These are phyloP conservation scores for Bjerkandera adusta DNA, from an alignment of 1,284 basidiomycete species.

Conservation along the genomic window DNA sequence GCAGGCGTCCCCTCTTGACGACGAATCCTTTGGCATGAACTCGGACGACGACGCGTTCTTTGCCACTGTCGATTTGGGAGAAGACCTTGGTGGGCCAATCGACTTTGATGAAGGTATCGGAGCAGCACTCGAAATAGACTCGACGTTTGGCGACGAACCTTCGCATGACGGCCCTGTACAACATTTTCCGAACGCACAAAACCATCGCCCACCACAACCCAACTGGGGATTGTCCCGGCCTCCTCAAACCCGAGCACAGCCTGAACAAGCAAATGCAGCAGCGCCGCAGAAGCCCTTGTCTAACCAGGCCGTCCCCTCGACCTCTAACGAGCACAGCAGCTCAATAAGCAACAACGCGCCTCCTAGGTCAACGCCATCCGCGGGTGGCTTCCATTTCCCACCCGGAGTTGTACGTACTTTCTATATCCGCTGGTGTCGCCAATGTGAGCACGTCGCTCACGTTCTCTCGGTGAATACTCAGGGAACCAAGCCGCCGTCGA, in stretches of 20 bases:
- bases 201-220: not conserved
- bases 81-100: conserved; percentile 39
- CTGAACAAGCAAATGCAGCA: not conserved
- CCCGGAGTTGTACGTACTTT: conserved; percentile 37
- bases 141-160: conserved; percentile 1
- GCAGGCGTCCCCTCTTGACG: conserved; percentile 16
- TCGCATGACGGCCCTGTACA: not conserved
- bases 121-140: conserved; percentile 4
- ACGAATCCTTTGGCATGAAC: conserved; percentile 50
- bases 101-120: conserved; percentile 44
- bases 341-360: conserved; percentile 20
- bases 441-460: too few species aligned
- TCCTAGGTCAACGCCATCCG: conserved; percentile 34
- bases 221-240: not conserved
- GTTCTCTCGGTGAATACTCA: too few species aligned
- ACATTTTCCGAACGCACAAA: too few species aligned
- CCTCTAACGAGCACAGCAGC: not conserved
- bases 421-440: too few species aligned
- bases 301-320: not conserved
- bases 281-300: not conserved
- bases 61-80: conserved; percentile 55
- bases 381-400: conserved; percentile 54
- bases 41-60: conserved; percentile 66
- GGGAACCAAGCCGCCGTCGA: not conserved
- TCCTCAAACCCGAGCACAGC: not conserved